Conservation (phyloP, 352 stramenopile genomes). For the Globisporangium cystogenes region DNA sequence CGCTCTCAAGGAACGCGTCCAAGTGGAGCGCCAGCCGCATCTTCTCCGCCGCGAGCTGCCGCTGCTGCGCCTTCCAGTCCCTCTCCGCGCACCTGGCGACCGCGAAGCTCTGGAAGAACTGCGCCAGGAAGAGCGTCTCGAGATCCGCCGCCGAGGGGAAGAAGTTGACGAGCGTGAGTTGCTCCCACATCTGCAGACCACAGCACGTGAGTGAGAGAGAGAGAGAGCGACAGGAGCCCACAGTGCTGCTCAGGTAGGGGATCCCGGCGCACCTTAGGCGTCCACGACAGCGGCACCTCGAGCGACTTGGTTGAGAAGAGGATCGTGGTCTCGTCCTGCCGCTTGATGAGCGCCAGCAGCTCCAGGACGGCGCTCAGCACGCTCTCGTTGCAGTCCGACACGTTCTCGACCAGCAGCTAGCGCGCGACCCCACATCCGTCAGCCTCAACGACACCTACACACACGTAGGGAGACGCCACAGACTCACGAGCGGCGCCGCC, state of each 20-base stretch:
- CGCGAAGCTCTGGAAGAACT: conserved; percentile 16
- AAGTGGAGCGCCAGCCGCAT: conserved; percentile 1
- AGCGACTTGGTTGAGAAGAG: conserved; percentile 40
- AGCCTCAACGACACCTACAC: too few species aligned
- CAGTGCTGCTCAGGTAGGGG: not conserved
- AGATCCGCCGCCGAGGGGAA: conserved; percentile 29
- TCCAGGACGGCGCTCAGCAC: conserved; percentile 30
- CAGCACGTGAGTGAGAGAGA: too few species aligned
- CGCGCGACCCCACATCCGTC: too few species aligned
- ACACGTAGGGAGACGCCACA: too few species aligned
- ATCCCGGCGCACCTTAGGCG: conserved; percentile 29
- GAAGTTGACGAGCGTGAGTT: conserved; percentile 41
- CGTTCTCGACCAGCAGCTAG: conserved; percentile 47
- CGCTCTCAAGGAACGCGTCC: conserved; percentile 6
- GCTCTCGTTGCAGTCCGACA: conserved; percentile 34
- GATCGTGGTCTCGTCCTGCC: conserved; percentile 30
- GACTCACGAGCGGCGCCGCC: conserved; percentile 16
- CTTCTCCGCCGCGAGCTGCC: not conserved
- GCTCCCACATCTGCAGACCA: conserved; percentile 35
- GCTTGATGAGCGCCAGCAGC: conserved; percentile 29
- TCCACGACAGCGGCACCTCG: conserved; percentile 26
- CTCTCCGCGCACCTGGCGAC: conserved; percentile 5
- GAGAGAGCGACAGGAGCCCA: not conserved
- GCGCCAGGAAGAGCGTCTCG: conserved; percentile 26
- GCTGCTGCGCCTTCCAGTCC: conserved; percentile 6